These are phyloP conservation scores for Forsythia suspensa DNA, from an alignment of 257 asterid genomes.

Conservation along the genomic window DNA sequence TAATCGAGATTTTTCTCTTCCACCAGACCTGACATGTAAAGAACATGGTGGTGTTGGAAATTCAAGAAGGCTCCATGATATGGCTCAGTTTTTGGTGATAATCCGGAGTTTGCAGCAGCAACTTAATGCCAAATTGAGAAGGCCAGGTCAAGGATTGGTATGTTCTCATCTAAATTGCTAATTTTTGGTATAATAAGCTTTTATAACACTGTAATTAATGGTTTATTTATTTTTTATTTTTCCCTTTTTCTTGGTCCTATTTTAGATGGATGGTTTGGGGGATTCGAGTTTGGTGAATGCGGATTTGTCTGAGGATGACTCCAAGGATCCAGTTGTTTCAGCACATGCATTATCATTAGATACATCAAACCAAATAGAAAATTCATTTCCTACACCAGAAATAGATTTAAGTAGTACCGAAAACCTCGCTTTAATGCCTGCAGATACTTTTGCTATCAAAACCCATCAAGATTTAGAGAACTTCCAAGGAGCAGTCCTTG, in stretches of 20 bases:
- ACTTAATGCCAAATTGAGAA: constrained; percentile 57
- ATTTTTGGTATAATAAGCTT: constrained; percentile 12
- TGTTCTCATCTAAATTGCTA: constrained; percentile 29
- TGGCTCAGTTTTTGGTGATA: constrained; percentile 74
- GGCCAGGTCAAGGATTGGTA: constrained; percentile 74
- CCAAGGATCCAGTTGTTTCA: constrained; percentile 45
- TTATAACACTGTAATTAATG: constrained; percentile 8
- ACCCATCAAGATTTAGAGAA: constrained; percentile 33
- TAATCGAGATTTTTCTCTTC: constrained; percentile 31
- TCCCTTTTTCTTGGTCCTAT: constrained; percentile 4
- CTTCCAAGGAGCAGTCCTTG: constrained; percentile 40
- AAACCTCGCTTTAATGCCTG: constrained; percentile 65
- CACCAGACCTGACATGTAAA: constrained; percentile 38
- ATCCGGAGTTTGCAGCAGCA: constrained; percentile 75
- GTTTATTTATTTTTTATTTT: no score
- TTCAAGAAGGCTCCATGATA: constrained; percentile 57
- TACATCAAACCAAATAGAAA: constrained; percentile 39
- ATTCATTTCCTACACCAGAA: constrained; percentile 43
- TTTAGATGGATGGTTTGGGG: constrained; percentile 57
- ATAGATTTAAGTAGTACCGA: constrained; percentile 43
- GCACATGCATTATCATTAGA: constrained; percentile 44
- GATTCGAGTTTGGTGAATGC: constrained; percentile 30
- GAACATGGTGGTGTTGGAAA: constrained; percentile 41
- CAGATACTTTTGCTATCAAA: constrained; percentile 39
- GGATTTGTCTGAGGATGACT: constrained; percentile 55